Evolutionary conservation across 2,329 filamentous ascomycete genomes (phyloP).

Genomic region (Epichloe brachyelytri): DNA sequence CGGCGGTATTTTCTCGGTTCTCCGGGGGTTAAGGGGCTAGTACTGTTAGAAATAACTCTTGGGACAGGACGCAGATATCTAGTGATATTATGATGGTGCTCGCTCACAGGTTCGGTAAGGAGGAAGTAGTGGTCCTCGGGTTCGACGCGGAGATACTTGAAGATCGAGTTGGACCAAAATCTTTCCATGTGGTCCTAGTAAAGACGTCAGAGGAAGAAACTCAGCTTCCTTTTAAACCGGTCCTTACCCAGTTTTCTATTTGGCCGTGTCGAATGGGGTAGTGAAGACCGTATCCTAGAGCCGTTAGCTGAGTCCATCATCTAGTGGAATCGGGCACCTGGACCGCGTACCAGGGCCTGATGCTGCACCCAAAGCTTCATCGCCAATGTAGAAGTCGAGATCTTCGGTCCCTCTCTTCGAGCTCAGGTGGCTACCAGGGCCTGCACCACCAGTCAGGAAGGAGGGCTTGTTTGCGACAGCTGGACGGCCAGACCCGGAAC

Average conservation of each 20-base stretch:
- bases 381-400: conserved; percentile 96
- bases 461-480: conserved; percentile 90
- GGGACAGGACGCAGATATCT: not conserved
- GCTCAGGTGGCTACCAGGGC: conserved; percentile 60
- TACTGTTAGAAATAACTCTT: not conserved
- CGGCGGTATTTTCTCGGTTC: conserved; percentile 96
- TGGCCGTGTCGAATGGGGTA: conserved; percentile 97
- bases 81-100: conserved; percentile 17
- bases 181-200: conserved; percentile 92
- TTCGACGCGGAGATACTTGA: conserved; percentile 97
- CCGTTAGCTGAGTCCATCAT: conserved; percentile 6
- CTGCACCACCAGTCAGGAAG: conserved; percentile 83
- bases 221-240: not conserved
- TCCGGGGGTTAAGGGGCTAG: conserved; percentile 95
- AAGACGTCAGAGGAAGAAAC: conserved; percentile 16
- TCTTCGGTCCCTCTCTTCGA: conserved; percentile 94
- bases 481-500: conserved; percentile 76
- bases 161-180: conserved; percentile 99
- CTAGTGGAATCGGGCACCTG: not conserved
- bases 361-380: conserved; percentile 79
- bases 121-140: conserved; percentile 98
- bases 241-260: conserved; percentile 89
- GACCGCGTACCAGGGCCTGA: conserved; percentile 58
- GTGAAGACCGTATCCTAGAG: conserved; percentile 77
- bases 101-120: conserved; percentile 82